Base-by-base conservation (phyloP, 805 yeast genomes). In the Saccharomycopsis selenospora region DNA sequence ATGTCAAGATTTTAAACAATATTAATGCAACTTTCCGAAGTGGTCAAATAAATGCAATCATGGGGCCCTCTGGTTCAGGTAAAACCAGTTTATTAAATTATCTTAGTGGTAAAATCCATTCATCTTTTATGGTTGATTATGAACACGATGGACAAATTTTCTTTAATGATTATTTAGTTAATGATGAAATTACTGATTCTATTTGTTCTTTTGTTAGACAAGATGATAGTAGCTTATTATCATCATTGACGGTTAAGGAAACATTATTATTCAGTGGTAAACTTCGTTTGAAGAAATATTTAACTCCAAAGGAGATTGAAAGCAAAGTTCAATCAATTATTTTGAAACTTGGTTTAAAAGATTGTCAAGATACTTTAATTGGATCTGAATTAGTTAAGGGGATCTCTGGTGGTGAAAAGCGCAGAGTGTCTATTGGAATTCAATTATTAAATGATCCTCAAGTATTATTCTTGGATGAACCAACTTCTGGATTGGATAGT, bases 401-500 rank as follows among this genome's bases (percentile, higher is more conserved):
- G 28, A 76, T 82, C 7, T 77, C 84, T 46, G 88, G 88, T 22
- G 89, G 87, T 48, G 96, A 88, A 60, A 85, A 85, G 60, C 72
- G 95, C 57, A 71, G 95, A 55, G 82, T 88, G 0, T 81, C 91
- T 0, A 85, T 88, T 62, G 91, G 90, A 2, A 75, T 85, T 40
- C 95, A 87, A 60, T 66, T 88, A 29, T 66, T 88, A 36, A 79
- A 81, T 50, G 79, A 79, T 49, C 91, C 95, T 0, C 79, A 79
- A 49, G 71, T 88, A 33, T 61, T 88, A 29, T 71, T 88, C 44
- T 63, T 88, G 22, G 96, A 88, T 63, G 96, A 88, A 59, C 95
- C 96, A 2, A 88, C 95, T 0, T 85, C 95, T 3, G 96, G 96
- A 0, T 69, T 88, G 23, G 96, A 88, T 59, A 77, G 90, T 10